Percentiles rank a stretch among this genome's conserved stretches.
These are phyloP conservation scores for Starmerella asiatica DNA, from an alignment of 805 yeast genomes.

Conservation along the genomic window DNA sequence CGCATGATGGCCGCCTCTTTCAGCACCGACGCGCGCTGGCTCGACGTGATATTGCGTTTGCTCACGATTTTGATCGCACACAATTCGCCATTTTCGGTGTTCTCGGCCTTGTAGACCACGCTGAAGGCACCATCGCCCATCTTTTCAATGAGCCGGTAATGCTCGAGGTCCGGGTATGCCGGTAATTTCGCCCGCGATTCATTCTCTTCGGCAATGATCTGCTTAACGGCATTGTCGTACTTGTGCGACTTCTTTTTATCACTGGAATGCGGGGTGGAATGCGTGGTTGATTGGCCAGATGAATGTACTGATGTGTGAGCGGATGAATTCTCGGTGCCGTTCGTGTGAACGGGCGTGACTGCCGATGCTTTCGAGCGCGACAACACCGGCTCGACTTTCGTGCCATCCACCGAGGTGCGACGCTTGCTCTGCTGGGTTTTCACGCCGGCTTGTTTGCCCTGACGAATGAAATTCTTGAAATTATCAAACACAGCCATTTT, in stretches of 20 bases:
- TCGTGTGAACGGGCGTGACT: neutral
- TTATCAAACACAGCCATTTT: constrained; percentile 30
- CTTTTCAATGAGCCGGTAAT: constrained; percentile 28
- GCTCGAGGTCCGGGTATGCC: constrained; percentile 30
- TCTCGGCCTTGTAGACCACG: constrained; percentile 60
- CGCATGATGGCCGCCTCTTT: constrained; percentile 68
- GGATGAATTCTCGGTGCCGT: no score
- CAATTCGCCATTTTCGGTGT: constrained; percentile 30
- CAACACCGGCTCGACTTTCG: neutral
- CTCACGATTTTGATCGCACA: constrained; percentile 70
- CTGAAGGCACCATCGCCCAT: constrained; percentile 76
- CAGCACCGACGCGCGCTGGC: constrained; percentile 32
- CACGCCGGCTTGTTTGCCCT: constrained; percentile 46
- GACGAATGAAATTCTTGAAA: constrained; percentile 47
- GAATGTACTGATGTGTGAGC: neutral
- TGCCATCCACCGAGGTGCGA: neutral
- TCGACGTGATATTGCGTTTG: constrained; percentile 36
- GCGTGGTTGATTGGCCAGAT: neutral
- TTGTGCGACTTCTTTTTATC: constrained; percentile 19
- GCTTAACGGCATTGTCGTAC: constrained; percentile 29
- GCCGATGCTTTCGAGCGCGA: neutral
- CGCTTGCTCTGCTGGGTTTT: constrained; percentile 1
- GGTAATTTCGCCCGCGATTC: constrained; percentile 26
- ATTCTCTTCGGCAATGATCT: constrained; percentile 31
- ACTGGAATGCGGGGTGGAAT: constrained; percentile 1